Percentiles rank a stretch among this genome's conserved stretches.
Evolutionary conservation across 2,329 filamentous ascomycete genomes (phyloP).

Genomic region (Colletotrichum echinochloae): DNA sequence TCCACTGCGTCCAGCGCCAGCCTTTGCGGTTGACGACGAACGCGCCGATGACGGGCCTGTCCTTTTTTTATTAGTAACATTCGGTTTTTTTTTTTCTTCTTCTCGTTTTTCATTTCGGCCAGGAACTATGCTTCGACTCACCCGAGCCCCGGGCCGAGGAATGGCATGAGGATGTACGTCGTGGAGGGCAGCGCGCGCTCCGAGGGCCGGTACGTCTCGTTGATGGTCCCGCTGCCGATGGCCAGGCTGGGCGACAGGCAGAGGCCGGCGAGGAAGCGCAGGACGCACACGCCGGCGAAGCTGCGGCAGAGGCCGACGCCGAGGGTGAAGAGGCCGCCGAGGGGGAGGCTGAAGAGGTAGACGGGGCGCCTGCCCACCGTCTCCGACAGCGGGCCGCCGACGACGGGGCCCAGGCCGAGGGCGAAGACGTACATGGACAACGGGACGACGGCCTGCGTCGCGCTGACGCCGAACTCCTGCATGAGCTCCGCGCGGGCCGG

Average conservation of each 20-base stretch:
- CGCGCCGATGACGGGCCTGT: conserved; percentile 61
- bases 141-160: conserved; percentile 65
- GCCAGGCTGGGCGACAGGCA: conserved; percentile 62
- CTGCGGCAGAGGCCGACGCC: conserved; percentile 64
- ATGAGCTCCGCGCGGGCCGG: conserved; percentile 60
- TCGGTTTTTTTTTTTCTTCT: neutral
- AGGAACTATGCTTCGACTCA: conserved; percentile 45
- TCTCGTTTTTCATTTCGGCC: too few relatives aligned
- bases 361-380: conserved; percentile 66
- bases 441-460: conserved; percentile 68
- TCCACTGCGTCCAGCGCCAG: conserved; percentile 68
- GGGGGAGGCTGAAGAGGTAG: conserved; percentile 59
- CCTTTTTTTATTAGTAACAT: too few relatives aligned
- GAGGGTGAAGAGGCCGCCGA: conserved; percentile 67
- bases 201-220: conserved; percentile 60
- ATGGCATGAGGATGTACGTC: conserved; percentile 63
- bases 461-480: conserved; percentile 64
- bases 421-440: conserved; percentile 71
- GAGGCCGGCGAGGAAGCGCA: conserved; percentile 69
- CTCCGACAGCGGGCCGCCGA: conserved; percentile 71
- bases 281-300: conserved; percentile 63
- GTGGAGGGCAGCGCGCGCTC: conserved; percentile 57
- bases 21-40: conserved; percentile 58
- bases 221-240: conserved; percentile 61
- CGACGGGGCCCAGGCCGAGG: conserved; percentile 68